Evolutionary conservation across 306 rosid species (phyloP), one percentile per base, ranked within the genome.

Genomic region (Pterocarpus santalinus): DNA sequence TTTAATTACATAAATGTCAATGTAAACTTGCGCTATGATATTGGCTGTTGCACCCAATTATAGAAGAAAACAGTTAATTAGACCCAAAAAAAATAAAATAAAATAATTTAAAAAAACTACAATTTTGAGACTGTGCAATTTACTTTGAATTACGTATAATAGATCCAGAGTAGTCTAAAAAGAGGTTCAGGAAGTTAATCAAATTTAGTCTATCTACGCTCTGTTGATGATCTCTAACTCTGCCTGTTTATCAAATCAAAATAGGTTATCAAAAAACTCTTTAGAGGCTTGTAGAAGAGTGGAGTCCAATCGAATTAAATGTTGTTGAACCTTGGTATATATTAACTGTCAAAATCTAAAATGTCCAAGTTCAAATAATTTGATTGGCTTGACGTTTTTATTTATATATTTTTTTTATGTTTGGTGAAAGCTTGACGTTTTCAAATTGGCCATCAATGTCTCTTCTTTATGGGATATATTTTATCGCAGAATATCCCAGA

Each of bases 201-300:
- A 41, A 41, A 41, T 41, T 3, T 41, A 5, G 46, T 41, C 8
- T 38, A 5, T 2, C 5, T 3, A 38, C 3, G 41, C 3, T 2
- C 5, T 38, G 41, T 38, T 38, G 5, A 38, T 38, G 3, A 22
- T 38, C 5, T 44, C 49, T 44, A 1, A 44, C 10, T 44, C 49
- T 44, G 10, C 49, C 49, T 44, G 10, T 8, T 53, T 53, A 15
- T n/a, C 34, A 77, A 67, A 78, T 67, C 9, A 32, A 78, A 68
- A 13, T 77, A 15, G 70, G 38, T 32, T 51, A 60, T 49, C 61
- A 49, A 35, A 3, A 47, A 58, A 60, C 3, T 17, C 49, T 28
- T 41, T 72, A 51, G 73, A 73, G 36, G 13, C n/a, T 64, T 28
- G 47, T 63, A 39, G 80, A 81, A 73, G 47, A 65, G 5, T 44